Conservation (phyloP, 768 basidiomycete genomes). For the Termitomyces sp. region DNA sequence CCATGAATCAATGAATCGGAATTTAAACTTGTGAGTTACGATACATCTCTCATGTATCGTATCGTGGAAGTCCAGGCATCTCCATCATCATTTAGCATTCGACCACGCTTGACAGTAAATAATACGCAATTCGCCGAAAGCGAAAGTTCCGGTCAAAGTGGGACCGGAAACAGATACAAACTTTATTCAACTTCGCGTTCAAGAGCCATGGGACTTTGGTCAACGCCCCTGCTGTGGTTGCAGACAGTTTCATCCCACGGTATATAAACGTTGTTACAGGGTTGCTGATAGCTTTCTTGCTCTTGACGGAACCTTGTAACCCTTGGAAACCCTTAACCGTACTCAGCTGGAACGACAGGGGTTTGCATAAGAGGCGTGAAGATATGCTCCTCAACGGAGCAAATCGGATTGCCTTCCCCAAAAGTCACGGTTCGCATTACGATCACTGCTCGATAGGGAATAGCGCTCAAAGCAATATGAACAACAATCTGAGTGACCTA, state of each 20-base stretch:
- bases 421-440: not conserved
- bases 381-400: not conserved
- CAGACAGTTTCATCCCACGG: not conserved
- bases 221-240: not conserved
- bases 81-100: not conserved
- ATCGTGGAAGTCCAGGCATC: not conserved
- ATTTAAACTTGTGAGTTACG: slow-evolving; percentile 8
- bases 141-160: slow-evolving; percentile 4
- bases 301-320: not conserved
- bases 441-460: not conserved
- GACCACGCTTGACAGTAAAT: not conserved
- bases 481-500: not conserved
- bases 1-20: slow-evolving; percentile 10
- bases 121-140: not conserved
- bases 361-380: not conserved
- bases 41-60: not conserved
- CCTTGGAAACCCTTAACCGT: not conserved
- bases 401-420: not conserved
- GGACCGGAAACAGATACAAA: not conserved
- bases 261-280: slow-evolving; percentile 1
- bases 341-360: no score
- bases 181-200: not conserved
- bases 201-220: not conserved
- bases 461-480: not conserved
- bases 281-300: not conserved